Evolutionary conservation across 192 early-diverging fungal species (phyloP), one percentile per base, ranked within the genome.

Genomic region (Jimgerdemannia flammicorona): DNA sequence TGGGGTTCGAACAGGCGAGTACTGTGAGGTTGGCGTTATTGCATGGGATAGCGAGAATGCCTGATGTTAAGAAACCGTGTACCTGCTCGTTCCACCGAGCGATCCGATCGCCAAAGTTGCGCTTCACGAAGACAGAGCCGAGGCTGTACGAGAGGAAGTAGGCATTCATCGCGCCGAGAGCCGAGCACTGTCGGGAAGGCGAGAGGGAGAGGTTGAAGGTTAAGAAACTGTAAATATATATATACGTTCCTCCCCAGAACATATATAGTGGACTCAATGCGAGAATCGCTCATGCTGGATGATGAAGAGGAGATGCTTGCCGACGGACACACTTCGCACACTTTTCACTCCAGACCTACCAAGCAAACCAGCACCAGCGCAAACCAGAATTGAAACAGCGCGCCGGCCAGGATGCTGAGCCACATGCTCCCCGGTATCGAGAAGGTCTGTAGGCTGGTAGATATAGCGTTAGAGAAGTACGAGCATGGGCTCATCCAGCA

Each of bases 341-440:
- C 18, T 66, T 71, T n/a, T 10, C 39, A 44, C 6, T 65, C 7
- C 40, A 18, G 49, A 83, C 72, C 70, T 79, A 87, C 87, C 73
- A 84, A 4, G 3, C 82, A 85, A 8, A 89, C 85, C 29, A 83
- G 81, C 42, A 85, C 72, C 65, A 89, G 69, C 3, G 86, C 79
- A 9, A 84, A 66, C 81, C 85, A 84, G 67, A 89, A 85, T 29
- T 82, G 72, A 69, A 89, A 89, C 11, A 89, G 69, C 20, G 88
- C 81, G 17, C 88, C 88, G 72, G 86, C 86, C 7, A 89, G 75
- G 20, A 89, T 83, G 49, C 82, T 86, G 67, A 89, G 78, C 88
- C 88, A 89, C 88, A 89, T 89, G 49, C 86, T 87, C 39, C 88
- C 88, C 42, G 88, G 88, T 29, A 89, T 86, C 44, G 88, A 89